These are phyloP conservation scores for Onygenales sp. DNA, from an alignment of 2,329 filamentous ascomycete genomes.

Conservation along the genomic window DNA sequence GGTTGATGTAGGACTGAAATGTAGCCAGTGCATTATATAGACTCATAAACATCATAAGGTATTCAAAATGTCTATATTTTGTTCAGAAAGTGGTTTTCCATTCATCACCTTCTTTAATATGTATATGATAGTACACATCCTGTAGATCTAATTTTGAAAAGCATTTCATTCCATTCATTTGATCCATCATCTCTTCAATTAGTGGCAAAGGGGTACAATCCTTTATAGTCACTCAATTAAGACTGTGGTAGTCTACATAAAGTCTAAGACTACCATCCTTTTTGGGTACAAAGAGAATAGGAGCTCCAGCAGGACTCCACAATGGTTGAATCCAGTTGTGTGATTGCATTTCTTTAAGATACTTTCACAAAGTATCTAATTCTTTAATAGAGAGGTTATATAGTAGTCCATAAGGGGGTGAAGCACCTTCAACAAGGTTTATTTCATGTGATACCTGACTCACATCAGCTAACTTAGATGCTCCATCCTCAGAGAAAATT, in stretches of 20 bases:
- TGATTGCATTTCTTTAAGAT: too few relatives aligned
- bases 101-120: background rate
- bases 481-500: too few relatives aligned
- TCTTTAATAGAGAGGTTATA: background rate
- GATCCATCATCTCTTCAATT: slow-evolving; percentile 15
- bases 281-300: too few relatives aligned
- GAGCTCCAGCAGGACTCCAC: too few relatives aligned
- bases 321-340: too few relatives aligned
- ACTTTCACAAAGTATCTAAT: background rate
- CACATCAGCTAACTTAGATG: too few relatives aligned
- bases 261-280: slow-evolving; percentile 3
- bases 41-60: slow-evolving; percentile 14
- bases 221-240: slow-evolving; percentile 20
- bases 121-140: slow-evolving; percentile 8
- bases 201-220: slow-evolving; percentile 18
- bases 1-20: slow-evolving; percentile 15
- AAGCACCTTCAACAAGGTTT: too few relatives aligned
- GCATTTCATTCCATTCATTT: slow-evolving; percentile 10
- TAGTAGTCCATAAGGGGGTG: fast-evolving
- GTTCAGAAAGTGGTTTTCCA: too few relatives aligned
- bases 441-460: too few relatives aligned
- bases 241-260: slow-evolving; percentile 16
- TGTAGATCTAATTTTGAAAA: slow-evolving; percentile 19
- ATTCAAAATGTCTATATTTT: background rate
- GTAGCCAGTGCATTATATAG: slow-evolving; percentile 9